Evolutionary conservation across 2,329 filamentous ascomycete species (phyloP), one percentile per base, ranked within the genome.

Genomic region (Ophioceras dolichostomum): DNA sequence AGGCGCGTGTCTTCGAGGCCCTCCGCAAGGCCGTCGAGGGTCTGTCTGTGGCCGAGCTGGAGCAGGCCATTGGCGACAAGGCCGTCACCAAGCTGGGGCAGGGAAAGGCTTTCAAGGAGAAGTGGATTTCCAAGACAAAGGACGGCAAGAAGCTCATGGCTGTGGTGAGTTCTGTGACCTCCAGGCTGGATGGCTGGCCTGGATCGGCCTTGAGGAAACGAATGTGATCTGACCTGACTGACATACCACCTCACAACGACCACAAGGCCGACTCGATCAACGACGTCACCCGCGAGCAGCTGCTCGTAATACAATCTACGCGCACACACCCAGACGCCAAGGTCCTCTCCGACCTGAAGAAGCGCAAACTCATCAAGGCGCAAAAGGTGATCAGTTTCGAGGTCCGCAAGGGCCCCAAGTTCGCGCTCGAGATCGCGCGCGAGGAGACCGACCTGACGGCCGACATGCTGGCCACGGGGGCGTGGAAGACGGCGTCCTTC

Each of bases 381-480:
- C 77, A 85, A 49, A 96, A 95, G 66, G 74, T 84, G 41, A 82
- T 94, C 50, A 78, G 68, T 57, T 98, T 91, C 71, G 82, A 74
- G 48, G 77, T 94, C 42, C 66, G 67, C 42, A 95, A 95, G 66
- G 91, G 87, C 0, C 63, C 78, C 42, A 94, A 94, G 59, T 98
- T 87, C 56, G 84, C 87, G 31, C 74, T 83, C 34, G 82, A 94
- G 60, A 83, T 96, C 46, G 71, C 82, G 32, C 86, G 93, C 60
- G 88, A 96, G 64, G 86, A 93, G 61, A 95, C 91, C 31, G 91
- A 98, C 56, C 66, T 98, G 53, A 96, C 91, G 10, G 81, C 79
- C 37, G 91, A 98, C 40, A 94, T 98, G 83, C 68, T 98, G 46
- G 68, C 79, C 33, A 82, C 70, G 47, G 89, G 89, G 31, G 76